Evolutionary conservation across 176 grass and related monocot genomes (phyloP), one percentile per base, ranked within the genome.

Genomic region (Bolboschoenus planiculmis): DNA sequence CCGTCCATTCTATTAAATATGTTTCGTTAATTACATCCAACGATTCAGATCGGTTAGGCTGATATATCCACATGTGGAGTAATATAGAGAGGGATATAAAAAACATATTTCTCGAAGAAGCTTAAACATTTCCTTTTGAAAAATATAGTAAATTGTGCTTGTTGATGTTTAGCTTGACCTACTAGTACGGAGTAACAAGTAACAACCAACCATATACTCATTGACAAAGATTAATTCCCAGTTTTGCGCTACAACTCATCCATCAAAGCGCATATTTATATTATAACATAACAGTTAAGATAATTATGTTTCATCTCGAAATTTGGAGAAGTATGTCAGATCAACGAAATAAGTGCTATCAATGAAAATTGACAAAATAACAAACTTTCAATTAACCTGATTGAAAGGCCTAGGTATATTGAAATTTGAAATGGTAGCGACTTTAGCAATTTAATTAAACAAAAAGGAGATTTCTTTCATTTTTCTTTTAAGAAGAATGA

Each of bases 341-440:
- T 40, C 10, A 13, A 71, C 10, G 36, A 29, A 65, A 65, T 18
- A 36, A 5, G 62, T 66, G n/a, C 5, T 44, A n/a, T 44, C 67
- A 46, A 14, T 35, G 37, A 73, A 44, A 73, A 70, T 73, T 73
- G 68, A 73, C 68, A 24, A 73, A 26, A 26, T 43, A 72, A 72
- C 67, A 72, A n/a, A 72, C 67, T 72, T 72, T 26, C 1, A 46
- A 72, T 4, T 20, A 4, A 15, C 2, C 11, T 46, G 8, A 43
- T 71, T 71, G 34, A 71, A 43, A 10, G 67, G 37, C 39, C n/a
- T 26, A 11, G 7, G 11, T 7, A 65, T 53, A 16, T 53, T 53
- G 23, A 30, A 29, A 29, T 61, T 60, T 60, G 20, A 58, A 58
- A 58, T 58, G 7, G 10, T 26, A 7, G 7, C 11, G 15, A 50